phyloP scores from a whole-genome alignment of 1,284 basidiomycete genomes.

The Apiotrichum siamense region DNA sequence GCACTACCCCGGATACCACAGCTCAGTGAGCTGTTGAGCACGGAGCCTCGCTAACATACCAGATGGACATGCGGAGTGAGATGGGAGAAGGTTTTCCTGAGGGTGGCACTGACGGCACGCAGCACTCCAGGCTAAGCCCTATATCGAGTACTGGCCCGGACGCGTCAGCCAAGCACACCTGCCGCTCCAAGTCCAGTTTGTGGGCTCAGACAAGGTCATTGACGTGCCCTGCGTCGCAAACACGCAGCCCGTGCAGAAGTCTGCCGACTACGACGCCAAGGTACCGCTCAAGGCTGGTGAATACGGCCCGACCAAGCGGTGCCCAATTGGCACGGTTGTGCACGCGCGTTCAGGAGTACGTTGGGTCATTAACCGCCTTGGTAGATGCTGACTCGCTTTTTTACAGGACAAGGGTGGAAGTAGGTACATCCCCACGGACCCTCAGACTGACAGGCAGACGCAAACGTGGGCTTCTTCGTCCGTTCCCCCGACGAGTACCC shows the following conservation, averaged over 20 bases:
- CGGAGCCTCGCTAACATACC: too few species aligned
- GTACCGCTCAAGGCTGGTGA: neutral
- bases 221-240: neutral
- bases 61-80: too few species aligned
- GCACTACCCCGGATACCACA: constrained; percentile 21
- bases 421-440: neutral
- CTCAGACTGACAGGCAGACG: constrained; percentile 2
- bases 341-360: constrained; percentile 28
- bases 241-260: neutral
- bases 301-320: constrained; percentile 16
- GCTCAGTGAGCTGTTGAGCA: constrained; percentile 6
- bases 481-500: constrained; percentile 22
- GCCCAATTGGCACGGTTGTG: constrained; percentile 23
- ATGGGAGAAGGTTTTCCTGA: too few species aligned
- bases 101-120: too few species aligned
- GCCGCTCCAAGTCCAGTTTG: constrained; percentile 8
- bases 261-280: constrained; percentile 11
- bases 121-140: too few species aligned
- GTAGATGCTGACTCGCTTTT: too few species aligned
- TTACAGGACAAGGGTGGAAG: constrained; percentile 29
- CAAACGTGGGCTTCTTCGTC: constrained; percentile 28
- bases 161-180: constrained; percentile 8
- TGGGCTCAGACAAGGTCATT: constrained; percentile 2
- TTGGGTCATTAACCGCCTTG: too few species aligned
- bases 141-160: constrained; percentile 21